Conservation (phyloP, 192 early-diverging fungal species). For the Phlyctochytrium bullatum region DNA sequence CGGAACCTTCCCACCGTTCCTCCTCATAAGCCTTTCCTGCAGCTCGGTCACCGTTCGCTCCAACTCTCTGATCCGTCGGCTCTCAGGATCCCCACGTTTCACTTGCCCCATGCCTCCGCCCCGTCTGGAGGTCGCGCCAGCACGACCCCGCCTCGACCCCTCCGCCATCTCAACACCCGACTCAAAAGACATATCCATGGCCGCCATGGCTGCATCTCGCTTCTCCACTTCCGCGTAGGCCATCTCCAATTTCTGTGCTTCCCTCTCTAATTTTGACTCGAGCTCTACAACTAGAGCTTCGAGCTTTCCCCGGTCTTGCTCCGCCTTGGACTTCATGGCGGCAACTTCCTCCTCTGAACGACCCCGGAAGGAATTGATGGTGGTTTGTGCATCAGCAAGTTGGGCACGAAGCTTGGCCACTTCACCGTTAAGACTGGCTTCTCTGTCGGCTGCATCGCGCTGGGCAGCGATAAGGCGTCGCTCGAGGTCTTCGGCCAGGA, state of each 20-base stretch:
- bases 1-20: background rate
- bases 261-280: slow-evolving; percentile 21
- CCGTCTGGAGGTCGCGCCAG: background rate
- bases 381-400: slow-evolving; percentile 8
- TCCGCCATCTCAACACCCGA: background rate
- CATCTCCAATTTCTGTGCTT: slow-evolving; percentile 18
- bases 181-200: background rate
- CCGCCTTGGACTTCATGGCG: slow-evolving; percentile 2
- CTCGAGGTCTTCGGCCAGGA: slow-evolving; percentile 13
- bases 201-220: background rate
- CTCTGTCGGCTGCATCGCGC: background rate
- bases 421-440: background rate
- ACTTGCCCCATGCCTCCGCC: background rate
- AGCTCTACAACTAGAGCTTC: slow-evolving; percentile 26
- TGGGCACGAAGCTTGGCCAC: slow-evolving; percentile 19
- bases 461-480: slow-evolving; percentile 10
- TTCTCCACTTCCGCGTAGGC: slow-evolving; percentile 2
- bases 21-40: slow-evolving; percentile 15
- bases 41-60: slow-evolving; percentile 18
- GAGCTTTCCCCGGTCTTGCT: slow-evolving; percentile 4
- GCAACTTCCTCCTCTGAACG: slow-evolving; percentile 20
- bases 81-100: background rate
- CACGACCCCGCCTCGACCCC: too few species aligned
- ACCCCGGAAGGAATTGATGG: background rate
- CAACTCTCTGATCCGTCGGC: slow-evolving; percentile 15